Base-by-base conservation (phyloP, 169 alveolate genomes). In the Blepharisma undulans region DNA sequence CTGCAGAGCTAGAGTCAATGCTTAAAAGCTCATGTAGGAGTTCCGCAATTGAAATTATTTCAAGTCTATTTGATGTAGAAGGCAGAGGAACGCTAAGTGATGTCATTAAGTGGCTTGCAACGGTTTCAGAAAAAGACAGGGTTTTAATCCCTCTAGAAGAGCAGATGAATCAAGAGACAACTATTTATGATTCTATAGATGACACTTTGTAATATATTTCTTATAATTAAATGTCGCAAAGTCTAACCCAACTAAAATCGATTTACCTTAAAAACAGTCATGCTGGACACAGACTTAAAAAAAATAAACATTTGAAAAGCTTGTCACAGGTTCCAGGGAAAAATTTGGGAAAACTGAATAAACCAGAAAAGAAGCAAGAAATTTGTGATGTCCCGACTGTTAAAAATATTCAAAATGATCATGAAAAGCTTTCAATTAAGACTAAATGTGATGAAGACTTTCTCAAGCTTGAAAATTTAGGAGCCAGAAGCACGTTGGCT, bases 71-170 rank as follows among this genome's bases (percentile, higher is more conserved):
- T 16, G 72, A 61, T 5, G 16, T 19, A 7, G 84, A 86, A 22
- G 84, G 91, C 91, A 7, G 72, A 10, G 91, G 91, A 25, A 61
- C 71, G 7, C 29, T 86, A 32, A 86, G 72, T 12, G 66, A 86
- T 19, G 72, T 86, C 32, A 86, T 86, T 16, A 86, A 36, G 22
- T 86, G 84, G 80, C 84, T 86, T 59, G 91, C 84, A 27, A 86
- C 32, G 5, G 32, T 72, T n/a, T 2, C 25, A 19, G 84, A 86
- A 22, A 72, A 86, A 71, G 91, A 86, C 12, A 21, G 33, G 36
- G 89, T 82, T 32, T 30, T 82, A n/a, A n/a, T 22, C 0, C 30
- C 89, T 0, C 29, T n/a, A 0, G 34, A 32, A 36, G 89, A 82
- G n/a, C 25, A 32, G 27, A 30, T 32, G 27, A 34, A 48, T 30